Evolutionary conservation across 1,284 basidiomycete species (phyloP).

Genomic region (Vanrija sp.): DNA sequence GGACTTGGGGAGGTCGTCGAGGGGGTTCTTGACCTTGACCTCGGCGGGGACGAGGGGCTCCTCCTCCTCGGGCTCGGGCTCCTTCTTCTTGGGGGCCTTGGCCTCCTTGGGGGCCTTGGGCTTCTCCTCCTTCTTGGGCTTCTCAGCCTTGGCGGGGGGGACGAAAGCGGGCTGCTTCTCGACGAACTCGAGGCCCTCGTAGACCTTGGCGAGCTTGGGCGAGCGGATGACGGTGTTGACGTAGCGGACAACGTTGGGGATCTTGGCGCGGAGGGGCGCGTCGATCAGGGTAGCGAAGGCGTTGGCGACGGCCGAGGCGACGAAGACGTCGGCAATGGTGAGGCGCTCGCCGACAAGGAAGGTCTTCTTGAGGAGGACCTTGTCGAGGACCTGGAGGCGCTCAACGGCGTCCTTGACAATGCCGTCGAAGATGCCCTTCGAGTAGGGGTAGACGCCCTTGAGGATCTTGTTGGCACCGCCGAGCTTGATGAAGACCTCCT

Average conservation of each 20-base stretch:
- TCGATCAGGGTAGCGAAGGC: slow-evolving; percentile 58
- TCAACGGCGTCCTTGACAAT: slow-evolving; percentile 27
- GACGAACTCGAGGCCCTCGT: slow-evolving; percentile 54
- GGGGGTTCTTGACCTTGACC: slow-evolving; percentile 87
- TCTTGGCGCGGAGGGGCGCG: slow-evolving; percentile 60
- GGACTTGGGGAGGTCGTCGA: slow-evolving; percentile 87
- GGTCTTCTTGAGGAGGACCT: slow-evolving; percentile 71
- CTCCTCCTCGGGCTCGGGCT: slow-evolving; percentile 59
- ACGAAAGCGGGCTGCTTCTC: slow-evolving; percentile 70
- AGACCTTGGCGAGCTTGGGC: slow-evolving; percentile 65
- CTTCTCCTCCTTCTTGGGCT: slow-evolving; percentile 57
- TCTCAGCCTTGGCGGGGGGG: slow-evolving; percentile 70
- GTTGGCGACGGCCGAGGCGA: slow-evolving; percentile 61
- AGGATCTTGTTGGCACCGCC: slow-evolving; percentile 52
- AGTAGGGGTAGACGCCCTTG: slow-evolving; percentile 54
- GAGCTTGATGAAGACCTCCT: slow-evolving; percentile 52
- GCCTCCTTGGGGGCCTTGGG: slow-evolving; percentile 51
- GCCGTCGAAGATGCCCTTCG: slow-evolving; percentile 55
- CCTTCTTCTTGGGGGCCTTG: slow-evolving; percentile 60
- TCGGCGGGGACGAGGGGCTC: slow-evolving; percentile 60
- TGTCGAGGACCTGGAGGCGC: slow-evolving; percentile 56
- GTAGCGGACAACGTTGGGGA: slow-evolving; percentile 77
- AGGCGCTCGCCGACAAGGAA: slow-evolving; percentile 92
- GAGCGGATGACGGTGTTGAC: slow-evolving; percentile 75
- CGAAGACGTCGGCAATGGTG: slow-evolving; percentile 80